phyloP scores from a whole-genome alignment of 106 monocot genomes.

The Narthecium ossifragum region DNA sequence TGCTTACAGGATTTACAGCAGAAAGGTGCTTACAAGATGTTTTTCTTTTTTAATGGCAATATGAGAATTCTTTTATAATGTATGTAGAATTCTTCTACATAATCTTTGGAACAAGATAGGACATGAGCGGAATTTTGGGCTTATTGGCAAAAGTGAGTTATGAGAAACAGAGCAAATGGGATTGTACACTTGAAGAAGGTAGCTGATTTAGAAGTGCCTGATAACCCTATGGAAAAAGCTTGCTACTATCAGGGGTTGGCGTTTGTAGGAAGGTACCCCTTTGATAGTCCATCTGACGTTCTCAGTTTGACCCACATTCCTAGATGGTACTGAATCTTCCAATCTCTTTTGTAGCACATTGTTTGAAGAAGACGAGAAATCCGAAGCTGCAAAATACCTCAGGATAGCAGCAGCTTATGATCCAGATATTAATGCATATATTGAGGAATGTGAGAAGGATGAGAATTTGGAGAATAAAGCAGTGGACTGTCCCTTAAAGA shows the following conservation, averaged over 20 bases:
- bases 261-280: constrained; percentile 78
- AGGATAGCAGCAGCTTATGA: constrained; percentile 72
- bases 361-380: constrained; percentile 42
- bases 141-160: constrained; percentile 1
- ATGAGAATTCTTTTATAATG: too few relatives aligned
- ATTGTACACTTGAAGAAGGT: constrained; percentile 70
- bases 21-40: too few relatives aligned
- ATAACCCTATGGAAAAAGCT: constrained; percentile 49
- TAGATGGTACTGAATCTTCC: too few relatives aligned
- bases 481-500: background rate
- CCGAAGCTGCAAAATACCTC: constrained; percentile 71
- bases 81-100: too few relatives aligned
- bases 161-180: constrained; percentile 63
- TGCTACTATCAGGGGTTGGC: constrained; percentile 71
- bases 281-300: too few relatives aligned
- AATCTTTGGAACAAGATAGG: too few relatives aligned
- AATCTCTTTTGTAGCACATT: constrained; percentile 37
- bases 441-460: constrained; percentile 77
- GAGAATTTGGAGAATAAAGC: constrained; percentile 1
- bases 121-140: constrained; percentile 1
- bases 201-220: constrained; percentile 70
- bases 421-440: constrained; percentile 45
- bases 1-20: too few relatives aligned
- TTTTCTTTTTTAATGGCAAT: too few relatives aligned
- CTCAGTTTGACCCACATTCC: too few relatives aligned